Conservation (phyloP, 441 rosid species). For the Mallotus repandus region DNA sequence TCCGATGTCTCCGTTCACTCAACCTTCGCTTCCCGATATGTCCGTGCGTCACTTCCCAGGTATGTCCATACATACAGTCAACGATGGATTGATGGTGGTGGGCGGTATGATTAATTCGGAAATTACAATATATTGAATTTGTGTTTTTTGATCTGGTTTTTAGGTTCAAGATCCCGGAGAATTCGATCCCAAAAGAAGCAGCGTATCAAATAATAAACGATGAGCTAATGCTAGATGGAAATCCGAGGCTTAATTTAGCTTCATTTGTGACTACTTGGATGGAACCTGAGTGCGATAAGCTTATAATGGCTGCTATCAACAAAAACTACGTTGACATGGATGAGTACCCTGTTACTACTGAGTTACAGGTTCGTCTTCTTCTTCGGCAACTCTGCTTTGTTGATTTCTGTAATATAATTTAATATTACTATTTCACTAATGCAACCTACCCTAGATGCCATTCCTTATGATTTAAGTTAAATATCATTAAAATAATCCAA, state of each 20-base stretch:
- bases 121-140: too few species aligned
- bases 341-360: slow-evolving; percentile 91
- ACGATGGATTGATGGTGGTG: background rate
- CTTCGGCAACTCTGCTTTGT: too few species aligned
- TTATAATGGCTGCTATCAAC: slow-evolving; percentile 71
- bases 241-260: slow-evolving; percentile 64
- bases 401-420: too few species aligned
- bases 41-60: slow-evolving; percentile 76
- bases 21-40: slow-evolving; percentile 90
- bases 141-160: too few species aligned
- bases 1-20: slow-evolving; percentile 77
- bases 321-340: slow-evolving; percentile 95
- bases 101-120: too few species aligned
- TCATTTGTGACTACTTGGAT: slow-evolving; percentile 94
- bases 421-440: too few species aligned
- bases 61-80: slow-evolving; percentile 13
- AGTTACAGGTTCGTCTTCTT: slow-evolving; percentile 53
- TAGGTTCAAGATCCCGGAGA: slow-evolving; percentile 55
- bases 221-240: slow-evolving; percentile 68
- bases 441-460: too few species aligned
- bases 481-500: too few species aligned
- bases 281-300: slow-evolving; percentile 94
- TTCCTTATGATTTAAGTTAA: too few species aligned
- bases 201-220: slow-evolving; percentile 67
- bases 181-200: slow-evolving; percentile 63